These are phyloP conservation scores for Colletotrichum trifolii DNA, from an alignment of 2,329 filamentous ascomycete genomes.

Conservation along the genomic window DNA sequence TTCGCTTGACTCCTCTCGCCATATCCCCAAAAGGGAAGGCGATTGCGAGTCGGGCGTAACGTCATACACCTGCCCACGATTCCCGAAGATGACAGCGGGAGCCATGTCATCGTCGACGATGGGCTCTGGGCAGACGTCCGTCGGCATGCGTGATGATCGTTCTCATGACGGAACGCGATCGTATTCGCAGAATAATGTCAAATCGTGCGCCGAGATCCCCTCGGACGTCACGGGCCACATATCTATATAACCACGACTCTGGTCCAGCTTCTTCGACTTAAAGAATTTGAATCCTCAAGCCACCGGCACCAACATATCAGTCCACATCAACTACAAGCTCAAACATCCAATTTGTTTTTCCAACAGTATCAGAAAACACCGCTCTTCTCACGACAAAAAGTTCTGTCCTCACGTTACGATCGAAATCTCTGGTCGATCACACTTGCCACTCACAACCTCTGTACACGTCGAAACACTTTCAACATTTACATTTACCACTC, in stretches of 20 bases:
- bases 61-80: slow-evolving; percentile 10
- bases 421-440: too few relatives aligned
- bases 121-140: background rate
- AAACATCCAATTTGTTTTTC: too few relatives aligned
- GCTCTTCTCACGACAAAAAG: too few relatives aligned
- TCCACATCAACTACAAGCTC: too few relatives aligned
- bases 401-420: too few relatives aligned
- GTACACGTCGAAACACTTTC: background rate
- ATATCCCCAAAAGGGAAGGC: slow-evolving; percentile 9
- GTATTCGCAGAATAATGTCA: slow-evolving; percentile 15
- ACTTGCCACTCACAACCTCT: background rate
- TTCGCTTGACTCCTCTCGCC: background rate
- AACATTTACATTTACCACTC: background rate
- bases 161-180: slow-evolving; percentile 8
- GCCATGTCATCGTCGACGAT: slow-evolving; percentile 9
- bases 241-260: slow-evolving; percentile 1
- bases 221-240: background rate
- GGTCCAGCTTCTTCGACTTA: background rate
- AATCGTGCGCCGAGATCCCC: background rate
- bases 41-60: slow-evolving; percentile 7
- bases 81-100: slow-evolving; percentile 14
- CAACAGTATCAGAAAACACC: too few relatives aligned
- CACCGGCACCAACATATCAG: too few relatives aligned
- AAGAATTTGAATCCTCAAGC: too few relatives aligned
- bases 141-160: background rate